phyloP scores from a whole-genome alignment of 208 protist genomes.

The Vickermania ingenoplastis region DNA sequence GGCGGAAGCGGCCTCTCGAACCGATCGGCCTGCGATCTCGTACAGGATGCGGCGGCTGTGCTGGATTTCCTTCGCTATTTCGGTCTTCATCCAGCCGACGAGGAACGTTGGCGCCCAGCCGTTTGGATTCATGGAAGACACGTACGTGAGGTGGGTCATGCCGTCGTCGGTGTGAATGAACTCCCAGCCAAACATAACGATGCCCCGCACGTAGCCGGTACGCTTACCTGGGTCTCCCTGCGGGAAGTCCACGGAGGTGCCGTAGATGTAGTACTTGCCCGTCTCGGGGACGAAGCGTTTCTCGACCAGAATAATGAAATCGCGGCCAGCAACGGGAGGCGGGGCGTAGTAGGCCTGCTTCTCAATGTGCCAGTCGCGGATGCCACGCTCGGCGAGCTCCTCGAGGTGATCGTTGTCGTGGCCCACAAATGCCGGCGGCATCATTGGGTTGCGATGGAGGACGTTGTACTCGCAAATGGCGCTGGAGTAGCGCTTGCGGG shows the following conservation, averaged over 20 bases:
- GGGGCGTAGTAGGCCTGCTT: constrained; percentile 61
- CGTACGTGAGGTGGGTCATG: constrained; percentile 55
- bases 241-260: constrained; percentile 56
- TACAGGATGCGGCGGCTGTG: constrained; percentile 54
- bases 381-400: constrained; percentile 20
- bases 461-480: constrained; percentile 50
- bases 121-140: constrained; percentile 75
- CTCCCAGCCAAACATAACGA: constrained; percentile 65
- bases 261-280: constrained; percentile 67
- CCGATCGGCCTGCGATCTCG: constrained; percentile 6
- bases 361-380: constrained; percentile 60
- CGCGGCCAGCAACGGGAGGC: constrained; percentile 51
- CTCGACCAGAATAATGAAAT: constrained; percentile 67
- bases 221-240: constrained; percentile 9
- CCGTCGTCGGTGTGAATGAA: constrained; percentile 24
- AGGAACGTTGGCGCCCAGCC: constrained; percentile 82
- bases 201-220: constrained; percentile 20
- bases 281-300: constrained; percentile 62
- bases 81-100: constrained; percentile 75
- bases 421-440: constrained; percentile 22
- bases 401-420: constrained; percentile 38
- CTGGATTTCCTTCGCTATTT: constrained; percentile 70
- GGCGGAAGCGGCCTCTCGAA: background rate
- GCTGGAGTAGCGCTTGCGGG: constrained; percentile 49
- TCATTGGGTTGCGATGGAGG: constrained; percentile 30